Evolutionary conservation across 371 early-diverging fungal genomes (phyloP).

Genomic region (Lichtheimia corymbifera): DNA sequence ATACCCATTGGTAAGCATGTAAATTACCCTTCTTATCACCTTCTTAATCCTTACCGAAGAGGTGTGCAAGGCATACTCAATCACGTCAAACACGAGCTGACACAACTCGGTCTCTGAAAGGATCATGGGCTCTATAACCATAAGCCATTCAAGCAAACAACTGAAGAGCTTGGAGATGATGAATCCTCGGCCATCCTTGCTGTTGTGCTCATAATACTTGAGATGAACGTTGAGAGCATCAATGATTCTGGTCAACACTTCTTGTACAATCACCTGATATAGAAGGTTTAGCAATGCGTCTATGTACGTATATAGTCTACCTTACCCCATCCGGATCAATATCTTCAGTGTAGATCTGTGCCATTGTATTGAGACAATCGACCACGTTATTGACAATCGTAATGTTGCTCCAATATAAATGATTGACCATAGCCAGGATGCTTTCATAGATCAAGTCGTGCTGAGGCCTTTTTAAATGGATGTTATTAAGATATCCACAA

Average conservation of each 20-base stretch:
- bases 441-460: slow-evolving; percentile 58
- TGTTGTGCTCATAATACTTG: slow-evolving; percentile 49
- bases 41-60: slow-evolving; percentile 20
- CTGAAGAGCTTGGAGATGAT: slow-evolving; percentile 70
- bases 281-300: not conserved
- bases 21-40: not conserved
- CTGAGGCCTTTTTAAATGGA: slow-evolving; percentile 22
- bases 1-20: not conserved
- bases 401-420: slow-evolving; percentile 65
- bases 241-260: slow-evolving; percentile 66
- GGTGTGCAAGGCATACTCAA: slow-evolving; percentile 61
- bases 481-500: not conserved
- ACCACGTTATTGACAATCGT: slow-evolving; percentile 65
- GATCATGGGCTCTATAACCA: slow-evolving; percentile 63
- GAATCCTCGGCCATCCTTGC: slow-evolving; percentile 46
- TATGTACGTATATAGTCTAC: not conserved
- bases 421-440: slow-evolving; percentile 62
- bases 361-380: slow-evolving; percentile 69
- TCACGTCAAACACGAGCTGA: slow-evolving; percentile 71
- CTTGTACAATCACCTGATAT: slow-evolving; percentile 54
- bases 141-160: slow-evolving; percentile 78
- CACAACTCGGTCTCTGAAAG: slow-evolving; percentile 67
- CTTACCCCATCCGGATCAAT: slow-evolving; percentile 64
- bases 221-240: slow-evolving; percentile 74
- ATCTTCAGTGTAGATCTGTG: slow-evolving; percentile 57